phyloP scores from a whole-genome alignment of 106 monocot genomes.

The Allium fistulosum region DNA sequence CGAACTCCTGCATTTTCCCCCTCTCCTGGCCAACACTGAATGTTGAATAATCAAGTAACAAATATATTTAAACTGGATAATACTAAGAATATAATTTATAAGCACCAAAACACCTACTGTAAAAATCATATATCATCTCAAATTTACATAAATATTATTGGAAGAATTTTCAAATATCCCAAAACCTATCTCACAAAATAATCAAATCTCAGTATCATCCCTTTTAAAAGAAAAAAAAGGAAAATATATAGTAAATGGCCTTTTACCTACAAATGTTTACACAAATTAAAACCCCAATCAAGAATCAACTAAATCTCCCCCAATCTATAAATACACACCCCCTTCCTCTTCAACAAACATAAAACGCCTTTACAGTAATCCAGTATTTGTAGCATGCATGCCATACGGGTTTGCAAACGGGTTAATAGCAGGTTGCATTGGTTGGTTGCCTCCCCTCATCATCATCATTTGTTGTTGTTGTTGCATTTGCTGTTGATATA shows the following conservation, averaged over 20 bases:
- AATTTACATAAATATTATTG: no score
- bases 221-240: neutral
- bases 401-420: slow-evolving; percentile 59
- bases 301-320: neutral
- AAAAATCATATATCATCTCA: no score
- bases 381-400: slow-evolving; percentile 22
- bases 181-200: slow-evolving; percentile 5
- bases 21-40: no score
- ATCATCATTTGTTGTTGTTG: slow-evolving; percentile 64
- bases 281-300: neutral
- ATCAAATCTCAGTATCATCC: neutral
- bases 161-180: no score
- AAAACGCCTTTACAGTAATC: slow-evolving; percentile 32
- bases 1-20: no score
- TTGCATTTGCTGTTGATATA: neutral
- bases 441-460: slow-evolving; percentile 32
- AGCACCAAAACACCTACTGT: no score
- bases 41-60: no score
- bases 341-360: neutral
- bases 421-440: slow-evolving; percentile 40
- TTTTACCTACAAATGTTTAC: neutral
- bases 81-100: no score
- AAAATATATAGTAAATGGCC: neutral
- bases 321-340: slow-evolving; percentile 2
- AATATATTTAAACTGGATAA: no score